Base-by-base conservation (phyloP, 1,139 yeast species). In the Taiozyma sp. region DNA sequence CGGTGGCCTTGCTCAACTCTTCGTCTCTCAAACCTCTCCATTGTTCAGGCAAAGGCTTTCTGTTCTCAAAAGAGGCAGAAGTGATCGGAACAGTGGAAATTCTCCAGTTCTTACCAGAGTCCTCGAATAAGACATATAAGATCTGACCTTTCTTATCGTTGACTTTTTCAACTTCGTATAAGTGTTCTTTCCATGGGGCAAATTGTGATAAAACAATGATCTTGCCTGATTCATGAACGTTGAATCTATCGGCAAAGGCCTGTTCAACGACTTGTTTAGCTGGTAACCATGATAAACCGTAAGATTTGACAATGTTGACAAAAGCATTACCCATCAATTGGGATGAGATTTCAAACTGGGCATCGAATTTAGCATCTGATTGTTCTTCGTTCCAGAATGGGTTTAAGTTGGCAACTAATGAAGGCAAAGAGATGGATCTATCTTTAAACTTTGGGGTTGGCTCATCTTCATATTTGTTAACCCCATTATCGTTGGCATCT, bases 401-500 rank as follows among this genome's bases (percentile, higher is more conserved):
- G 66, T 92, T 92, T 67, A 92, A 76, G 55, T 82, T 79, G 16
- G 95, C 74, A 12, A 87, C 87, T 54, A 90, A 72, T 3, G 92
- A 76, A n/a, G 97, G 96, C 52, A 95, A 76, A 23, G 91, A 78
- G 67, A 90, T 86, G 62, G 78, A 76, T 58, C 74, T 74, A 58
- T 80, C 84, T 52, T 73, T 73, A 67, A 81, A 83, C 55, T 71
- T 74, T 28, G 79, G 76, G 22, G 65, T 58, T 38, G 78, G 74
- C 10, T 78, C 79, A 50, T 74, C 65, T 61, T 86, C 78, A 63
- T 84, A 90, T 62, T 87, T 86, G 64, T 79, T 78, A 55, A 93
- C 81, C 63, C 99, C 99, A 65, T 93, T 93, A 68, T 93, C 99
- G 65, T 91, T 90, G 51, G 98, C 99, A 71, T 93, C 99, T 49